Evolutionary conservation across 371 early-diverging fungal genomes (phyloP).

Genomic region (Apophysomyces sp.): DNA sequence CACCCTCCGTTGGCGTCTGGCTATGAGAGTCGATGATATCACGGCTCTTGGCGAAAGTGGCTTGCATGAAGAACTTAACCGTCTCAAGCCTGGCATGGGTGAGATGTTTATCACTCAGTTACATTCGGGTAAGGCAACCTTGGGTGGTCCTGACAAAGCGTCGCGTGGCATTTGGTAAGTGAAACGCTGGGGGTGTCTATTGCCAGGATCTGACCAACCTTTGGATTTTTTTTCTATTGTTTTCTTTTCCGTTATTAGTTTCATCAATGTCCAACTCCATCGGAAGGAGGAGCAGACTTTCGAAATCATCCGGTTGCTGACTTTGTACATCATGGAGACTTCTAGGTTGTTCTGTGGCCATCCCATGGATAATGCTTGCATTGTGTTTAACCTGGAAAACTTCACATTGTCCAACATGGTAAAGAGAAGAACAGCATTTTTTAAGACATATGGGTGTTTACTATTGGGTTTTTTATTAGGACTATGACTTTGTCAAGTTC

Average conservation of each 20-base stretch:
- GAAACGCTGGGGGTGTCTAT: background rate
- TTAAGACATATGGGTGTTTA: background rate
- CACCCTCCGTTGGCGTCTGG: conserved; percentile 61
- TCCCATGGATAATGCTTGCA: conserved; percentile 78
- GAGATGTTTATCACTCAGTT: conserved; percentile 37
- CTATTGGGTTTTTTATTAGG: conserved; percentile 31
- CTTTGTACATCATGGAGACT: conserved; percentile 84
- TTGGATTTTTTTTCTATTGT: conserved; percentile 3
- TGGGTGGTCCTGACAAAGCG: conserved; percentile 51
- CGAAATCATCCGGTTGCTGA: conserved; percentile 59
- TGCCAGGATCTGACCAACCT: background rate
- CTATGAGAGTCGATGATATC: conserved; percentile 49
- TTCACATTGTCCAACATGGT: conserved; percentile 82
- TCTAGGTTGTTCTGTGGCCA: conserved; percentile 70
- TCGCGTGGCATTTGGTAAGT: conserved; percentile 56
- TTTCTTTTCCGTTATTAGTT: too few relatives aligned
- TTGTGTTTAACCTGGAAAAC: conserved; percentile 84
- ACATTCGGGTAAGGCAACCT: conserved; percentile 43
- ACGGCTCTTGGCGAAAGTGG: conserved; percentile 51
- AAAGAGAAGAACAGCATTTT: conserved; percentile 1
- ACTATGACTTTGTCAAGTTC: conserved; percentile 79
- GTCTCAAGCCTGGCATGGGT: conserved; percentile 37
- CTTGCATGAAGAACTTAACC: conserved; percentile 35
- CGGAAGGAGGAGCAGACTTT: conserved; percentile 54
- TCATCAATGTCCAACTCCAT: conserved; percentile 62